phyloP scores from a whole-genome alignment of 2,329 filamentous ascomycete genomes.

The Mycosphaerella arachidis region DNA sequence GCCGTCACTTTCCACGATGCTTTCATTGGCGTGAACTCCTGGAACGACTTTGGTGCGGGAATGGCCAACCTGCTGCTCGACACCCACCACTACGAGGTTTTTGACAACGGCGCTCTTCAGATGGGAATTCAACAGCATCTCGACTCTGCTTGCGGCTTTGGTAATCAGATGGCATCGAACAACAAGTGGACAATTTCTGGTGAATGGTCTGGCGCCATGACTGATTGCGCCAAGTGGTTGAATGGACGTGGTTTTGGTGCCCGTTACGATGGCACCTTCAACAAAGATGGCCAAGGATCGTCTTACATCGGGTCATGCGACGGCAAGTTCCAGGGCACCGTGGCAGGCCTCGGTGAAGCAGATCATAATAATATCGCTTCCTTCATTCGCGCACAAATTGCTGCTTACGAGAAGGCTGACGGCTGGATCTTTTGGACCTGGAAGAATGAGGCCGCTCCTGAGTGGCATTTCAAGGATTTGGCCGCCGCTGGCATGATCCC shows the following conservation, averaged over 20 bases:
- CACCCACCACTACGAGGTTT: constrained; percentile 47
- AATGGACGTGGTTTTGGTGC: constrained; percentile 46
- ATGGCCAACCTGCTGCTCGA: constrained; percentile 44
- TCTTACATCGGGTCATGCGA: constrained; percentile 41
- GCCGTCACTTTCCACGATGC: constrained; percentile 46
- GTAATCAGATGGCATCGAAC: constrained; percentile 42
- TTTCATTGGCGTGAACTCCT: constrained; percentile 42
- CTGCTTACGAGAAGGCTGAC: constrained; percentile 44
- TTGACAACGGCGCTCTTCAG: constrained; percentile 36
- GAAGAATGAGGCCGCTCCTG: constrained; percentile 48
- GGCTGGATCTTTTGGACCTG: constrained; percentile 51
- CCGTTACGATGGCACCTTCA: constrained; percentile 42
- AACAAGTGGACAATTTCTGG: constrained; percentile 46
- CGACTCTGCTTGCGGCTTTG: constrained; percentile 42
- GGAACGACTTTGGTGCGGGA: constrained; percentile 43
- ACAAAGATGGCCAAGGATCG: constrained; percentile 31
- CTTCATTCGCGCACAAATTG: constrained; percentile 47
- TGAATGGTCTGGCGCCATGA: constrained; percentile 46
- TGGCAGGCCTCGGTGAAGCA: constrained; percentile 37
- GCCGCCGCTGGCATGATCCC: constrained; percentile 37
- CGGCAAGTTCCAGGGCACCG: constrained; percentile 43
- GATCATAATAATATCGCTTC: constrained; percentile 42
- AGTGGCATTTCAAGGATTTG: constrained; percentile 47
- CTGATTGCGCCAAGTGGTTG: constrained; percentile 47
- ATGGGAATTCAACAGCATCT: constrained; percentile 39